phyloP scores from a whole-genome alignment of 1,284 basidiomycete genomes.

The Ustanciosporium gigantosporum region DNA sequence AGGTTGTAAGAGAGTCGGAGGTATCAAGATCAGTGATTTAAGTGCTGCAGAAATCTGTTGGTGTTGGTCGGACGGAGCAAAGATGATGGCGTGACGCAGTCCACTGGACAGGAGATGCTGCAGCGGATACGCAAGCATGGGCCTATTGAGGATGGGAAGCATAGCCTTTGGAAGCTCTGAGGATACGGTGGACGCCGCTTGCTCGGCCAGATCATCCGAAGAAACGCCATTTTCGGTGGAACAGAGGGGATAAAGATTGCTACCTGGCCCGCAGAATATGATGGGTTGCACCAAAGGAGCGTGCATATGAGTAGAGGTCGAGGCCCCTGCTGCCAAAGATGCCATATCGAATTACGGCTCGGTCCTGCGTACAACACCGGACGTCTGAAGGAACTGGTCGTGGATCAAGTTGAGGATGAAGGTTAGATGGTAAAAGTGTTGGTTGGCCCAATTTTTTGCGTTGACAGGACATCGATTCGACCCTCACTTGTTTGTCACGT shows the following conservation, averaged over 20 bases:
- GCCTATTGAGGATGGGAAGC: constrained; percentile 57
- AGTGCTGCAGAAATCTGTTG: constrained; percentile 45
- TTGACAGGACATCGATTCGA: too few relatives aligned
- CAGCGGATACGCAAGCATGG: constrained; percentile 55
- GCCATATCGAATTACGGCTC: too few relatives aligned
- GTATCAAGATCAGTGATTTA: constrained; percentile 47
- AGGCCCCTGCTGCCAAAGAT: constrained; percentile 10
- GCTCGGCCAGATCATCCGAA: constrained; percentile 5
- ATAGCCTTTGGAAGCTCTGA: constrained; percentile 52
- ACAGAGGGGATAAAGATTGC: constrained; percentile 57
- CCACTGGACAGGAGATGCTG: constrained; percentile 55
- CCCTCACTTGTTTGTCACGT: too few relatives aligned
- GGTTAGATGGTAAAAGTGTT: too few relatives aligned
- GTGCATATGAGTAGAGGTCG: constrained; percentile 14
- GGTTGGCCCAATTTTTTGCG: too few relatives aligned
- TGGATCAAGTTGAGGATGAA: too few relatives aligned
- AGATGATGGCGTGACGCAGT: constrained; percentile 46
- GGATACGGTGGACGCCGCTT: constrained; percentile 5
- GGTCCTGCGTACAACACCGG: too few relatives aligned
- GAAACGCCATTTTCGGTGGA: constrained; percentile 16
- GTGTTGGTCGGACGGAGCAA: constrained; percentile 56
- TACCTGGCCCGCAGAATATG: constrained; percentile 55
- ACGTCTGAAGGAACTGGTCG: too few relatives aligned
- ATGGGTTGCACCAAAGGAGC: constrained; percentile 50
- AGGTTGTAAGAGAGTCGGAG: constrained; percentile 26